Base-by-base conservation (phyloP, 257 asterid species). In the Sherardia arvensis region DNA sequence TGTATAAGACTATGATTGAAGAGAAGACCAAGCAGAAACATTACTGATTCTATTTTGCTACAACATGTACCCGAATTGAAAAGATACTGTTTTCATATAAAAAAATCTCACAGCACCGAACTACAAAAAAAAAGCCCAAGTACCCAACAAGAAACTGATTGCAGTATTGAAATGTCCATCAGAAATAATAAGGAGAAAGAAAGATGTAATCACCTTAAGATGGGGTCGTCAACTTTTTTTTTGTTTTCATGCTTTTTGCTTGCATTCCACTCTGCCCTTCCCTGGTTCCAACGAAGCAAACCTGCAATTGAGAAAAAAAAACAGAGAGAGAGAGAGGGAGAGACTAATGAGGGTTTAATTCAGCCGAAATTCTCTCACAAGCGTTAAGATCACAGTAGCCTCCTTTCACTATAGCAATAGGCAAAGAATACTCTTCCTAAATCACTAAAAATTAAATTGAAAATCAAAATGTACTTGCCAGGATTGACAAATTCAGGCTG, bases 401-500 rank as follows among this genome's bases (percentile, higher is more conserved):
- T 0, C 9, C 27, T n/a, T 26, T 18, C 27, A 1, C 29, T 12
- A 34, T 62, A 47, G 28, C 66, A 25, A 53, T 11, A 20, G 21
- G 10, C 21, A 22, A 61, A n/a, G 6, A 21, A 14, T 18, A 38
- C 48, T 7, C 23, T 25, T 34, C 45, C 2, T 17, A 32, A 34
- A 58, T n/a, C 33, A 61, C n/a, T 3, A 45, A 64, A 30, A 17
- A 29, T 14, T 6, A 14, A 5, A 14, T 3, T 17, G 23, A 18
- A 30, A 51, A 22, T 36, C 32, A 45, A 49, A 21, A 23, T 34
- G 57, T 68, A 75, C 87, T 74, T 80, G 69, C 96, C 94, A 34
- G 80, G 85, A 74, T 87, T 85, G 69, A 87, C 53, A 74, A 87
- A 87, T 69, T 87, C 95, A 1, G 82, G 51, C 59, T 78, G 85